Percentiles rank a stretch among this genome's conserved stretches.
phyloP scores from a whole-genome alignment of 768 basidiomycete genomes.

The Rhizopogon roseolus region DNA sequence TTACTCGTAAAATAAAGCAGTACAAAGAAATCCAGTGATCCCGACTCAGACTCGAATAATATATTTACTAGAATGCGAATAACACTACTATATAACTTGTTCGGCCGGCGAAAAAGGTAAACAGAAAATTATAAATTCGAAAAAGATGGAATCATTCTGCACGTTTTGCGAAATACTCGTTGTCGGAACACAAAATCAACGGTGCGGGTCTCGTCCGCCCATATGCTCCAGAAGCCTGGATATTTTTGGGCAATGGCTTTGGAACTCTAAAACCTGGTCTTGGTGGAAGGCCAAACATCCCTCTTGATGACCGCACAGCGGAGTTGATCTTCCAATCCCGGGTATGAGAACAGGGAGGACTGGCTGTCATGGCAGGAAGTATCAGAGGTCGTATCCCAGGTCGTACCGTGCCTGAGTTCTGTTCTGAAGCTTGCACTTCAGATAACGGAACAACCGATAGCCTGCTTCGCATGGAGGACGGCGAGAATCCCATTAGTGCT shows the following conservation, averaged over 20 bases:
- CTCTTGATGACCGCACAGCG: slow-evolving; percentile 20
- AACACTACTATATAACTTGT: not conserved
- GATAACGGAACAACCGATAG: not conserved
- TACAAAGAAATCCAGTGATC: not conserved
- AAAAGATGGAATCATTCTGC: slow-evolving; percentile 11
- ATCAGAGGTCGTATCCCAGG: slow-evolving; percentile 1
- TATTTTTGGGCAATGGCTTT: slow-evolving; percentile 8
- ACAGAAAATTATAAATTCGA: not conserved
- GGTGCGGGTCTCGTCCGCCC: slow-evolving; percentile 43
- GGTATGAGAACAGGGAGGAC: slow-evolving; percentile 12
- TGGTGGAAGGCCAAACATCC: slow-evolving; percentile 16
- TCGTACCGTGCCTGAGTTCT: not conserved
- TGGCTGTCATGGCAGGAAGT: slow-evolving; percentile 14
- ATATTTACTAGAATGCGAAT: not conserved
- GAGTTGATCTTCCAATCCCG: slow-evolving; percentile 3
- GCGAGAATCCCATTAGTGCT: not conserved
- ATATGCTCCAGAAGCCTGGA: slow-evolving; percentile 19
- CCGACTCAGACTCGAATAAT: not conserved
- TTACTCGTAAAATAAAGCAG: not conserved
- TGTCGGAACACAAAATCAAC: slow-evolving; percentile 14
- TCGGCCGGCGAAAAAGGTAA: slow-evolving; percentile 4
- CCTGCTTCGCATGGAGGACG: not conserved
- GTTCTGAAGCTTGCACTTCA: not conserved
- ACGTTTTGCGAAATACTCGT: slow-evolving; percentile 6
- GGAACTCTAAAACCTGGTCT: slow-evolving; percentile 28